Percentiles rank a stretch among this genome's conserved stretches.
phyloP scores from a whole-genome alignment of 805 yeast species.

The Isabelozyma gotoi region DNA sequence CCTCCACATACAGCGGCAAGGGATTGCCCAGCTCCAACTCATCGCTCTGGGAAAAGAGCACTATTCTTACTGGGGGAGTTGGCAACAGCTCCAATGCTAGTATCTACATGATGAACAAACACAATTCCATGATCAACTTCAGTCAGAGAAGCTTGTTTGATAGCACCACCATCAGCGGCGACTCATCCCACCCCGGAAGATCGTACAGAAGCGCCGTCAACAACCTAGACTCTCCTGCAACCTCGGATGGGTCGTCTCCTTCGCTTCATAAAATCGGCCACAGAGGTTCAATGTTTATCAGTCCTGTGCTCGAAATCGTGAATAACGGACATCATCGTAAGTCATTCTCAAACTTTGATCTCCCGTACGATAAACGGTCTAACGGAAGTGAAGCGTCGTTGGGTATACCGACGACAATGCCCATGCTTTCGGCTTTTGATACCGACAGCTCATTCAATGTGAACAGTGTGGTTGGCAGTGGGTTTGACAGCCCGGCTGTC shows the following conservation, averaged over 20 bases:
- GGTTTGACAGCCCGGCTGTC: neutral
- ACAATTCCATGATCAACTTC: constrained; percentile 8
- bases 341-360: constrained; percentile 10
- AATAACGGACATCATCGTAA: constrained; percentile 5
- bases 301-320: constrained; percentile 48
- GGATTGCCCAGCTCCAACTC: constrained; percentile 13
- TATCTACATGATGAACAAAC: constrained; percentile 9
- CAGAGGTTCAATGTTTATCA: constrained; percentile 49
- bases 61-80: constrained; percentile 1
- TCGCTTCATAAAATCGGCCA: constrained; percentile 11
- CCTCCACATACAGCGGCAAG: neutral
- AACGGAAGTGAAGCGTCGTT: neutral
- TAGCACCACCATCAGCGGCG: constrained; percentile 6
- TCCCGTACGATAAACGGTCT: constrained; percentile 13
- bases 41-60: constrained; percentile 22
- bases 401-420: neutral
- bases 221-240: neutral
- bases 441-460: neutral
- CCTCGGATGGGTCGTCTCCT: neutral
- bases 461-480: neutral
- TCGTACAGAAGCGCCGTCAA: constrained; percentile 26
- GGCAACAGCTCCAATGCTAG: constrained; percentile 11
- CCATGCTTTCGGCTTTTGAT: neutral
- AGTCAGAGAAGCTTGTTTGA: constrained; percentile 5
- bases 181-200: constrained; percentile 20